Evolutionary conservation across 306 rosid species (phyloP), one percentile per base, ranked within the genome.

Genomic region (Malus domestica): DNA sequence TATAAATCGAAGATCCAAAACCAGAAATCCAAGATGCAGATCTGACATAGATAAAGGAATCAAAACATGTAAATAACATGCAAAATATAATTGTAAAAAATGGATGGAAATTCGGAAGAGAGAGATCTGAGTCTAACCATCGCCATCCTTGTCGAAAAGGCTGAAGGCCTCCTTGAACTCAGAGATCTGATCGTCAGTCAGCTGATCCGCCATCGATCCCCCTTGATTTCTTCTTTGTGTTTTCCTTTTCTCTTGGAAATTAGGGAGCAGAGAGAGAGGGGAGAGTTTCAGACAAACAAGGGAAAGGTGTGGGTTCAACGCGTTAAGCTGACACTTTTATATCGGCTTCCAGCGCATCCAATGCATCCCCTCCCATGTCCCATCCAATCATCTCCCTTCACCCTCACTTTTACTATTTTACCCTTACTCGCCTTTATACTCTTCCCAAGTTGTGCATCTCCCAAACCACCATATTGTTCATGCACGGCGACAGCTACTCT

Each of bases 151-250:
- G 64, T 79, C 82, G 51, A 79, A 79, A 33, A 73, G 76, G 69
- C 78, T 79, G 78, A 79, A 79, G 61, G 82, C 82, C 46, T 79
- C 78, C 78, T 73, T 79, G 60, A 79, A 79, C 78, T 79, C 82
- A 44, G 74, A 73, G 82, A 79, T 79, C 82, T 79, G 82, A 30
- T 79, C 78, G 38, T 72, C 82, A 25, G 73, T 79, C 4, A 79
- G 82, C 40, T 79, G 74, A 79, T 79, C 82, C 40, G 74, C 82
- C 82, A 79, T 68, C n/a, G 45, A 38, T 23, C 38, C 25, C 9
- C 40, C 9, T 22, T 22, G 45, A 10, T 8, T 65, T 9, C 19
- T 19, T 27, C 25, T 29, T 14, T 10, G 46, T 33, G 38, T 33
- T 8, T 66, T 42, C 46, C 12, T 33, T 4, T 35, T 35, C 49